Evolutionary conservation across 805 yeast species (phyloP).

Genomic region (Ogataea pilisensis): DNA sequence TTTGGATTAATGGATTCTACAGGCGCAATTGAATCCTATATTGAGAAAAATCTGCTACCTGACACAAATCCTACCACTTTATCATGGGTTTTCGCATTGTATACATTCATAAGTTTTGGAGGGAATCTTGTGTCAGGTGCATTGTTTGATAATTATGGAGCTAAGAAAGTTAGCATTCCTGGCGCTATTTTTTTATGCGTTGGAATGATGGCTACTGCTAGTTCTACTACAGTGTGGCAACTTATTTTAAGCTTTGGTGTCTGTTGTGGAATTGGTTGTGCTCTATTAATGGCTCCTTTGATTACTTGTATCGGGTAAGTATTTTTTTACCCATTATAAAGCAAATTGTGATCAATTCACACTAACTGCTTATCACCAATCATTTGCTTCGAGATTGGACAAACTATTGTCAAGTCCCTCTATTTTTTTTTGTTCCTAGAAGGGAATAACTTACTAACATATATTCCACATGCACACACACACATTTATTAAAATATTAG

Average conservation of each 20-base stretch:
- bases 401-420: too few relatives aligned
- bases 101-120: slow-evolving; percentile 38
- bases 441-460: too few relatives aligned
- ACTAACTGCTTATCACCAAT: neutral
- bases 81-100: slow-evolving; percentile 71
- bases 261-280: slow-evolving; percentile 41
- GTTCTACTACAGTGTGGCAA: slow-evolving; percentile 42
- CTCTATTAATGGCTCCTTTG: slow-evolving; percentile 40
- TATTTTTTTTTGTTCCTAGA: too few relatives aligned
- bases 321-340: slow-evolving; percentile 22
- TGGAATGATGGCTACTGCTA: slow-evolving; percentile 43
- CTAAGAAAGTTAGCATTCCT: slow-evolving; percentile 32
- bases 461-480: too few relatives aligned
- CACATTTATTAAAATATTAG: slow-evolving; percentile 22
- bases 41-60: slow-evolving; percentile 47
- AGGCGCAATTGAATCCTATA: slow-evolving; percentile 66
- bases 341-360: neutral
- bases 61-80: slow-evolving; percentile 43
- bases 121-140: slow-evolving; percentile 41
- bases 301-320: slow-evolving; percentile 46
- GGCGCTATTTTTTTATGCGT: slow-evolving; percentile 35
- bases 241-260: slow-evolving; percentile 50
- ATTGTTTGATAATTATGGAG: slow-evolving; percentile 44
- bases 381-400: too few relatives aligned
- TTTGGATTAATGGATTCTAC: slow-evolving; percentile 65